phyloP scores from a whole-genome alignment of 2,329 filamentous ascomycete genomes.

The Fusarium sacchari region DNA sequence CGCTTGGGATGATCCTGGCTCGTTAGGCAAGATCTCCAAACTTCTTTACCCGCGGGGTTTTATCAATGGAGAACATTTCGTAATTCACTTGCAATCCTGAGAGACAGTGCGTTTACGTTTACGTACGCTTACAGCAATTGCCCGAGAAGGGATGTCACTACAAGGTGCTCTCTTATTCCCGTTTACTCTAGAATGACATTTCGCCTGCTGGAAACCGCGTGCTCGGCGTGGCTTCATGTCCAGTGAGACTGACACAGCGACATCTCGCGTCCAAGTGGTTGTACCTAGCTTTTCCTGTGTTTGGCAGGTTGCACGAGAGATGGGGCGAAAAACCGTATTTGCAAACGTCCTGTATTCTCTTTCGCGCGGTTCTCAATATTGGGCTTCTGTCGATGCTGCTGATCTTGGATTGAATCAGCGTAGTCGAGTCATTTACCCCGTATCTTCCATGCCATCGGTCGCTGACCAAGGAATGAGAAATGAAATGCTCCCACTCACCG shows the following conservation, averaged over 20 bases:
- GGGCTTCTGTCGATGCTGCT: background rate
- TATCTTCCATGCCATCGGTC: background rate
- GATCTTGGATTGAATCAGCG: constrained; percentile 16
- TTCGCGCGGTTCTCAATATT: background rate
- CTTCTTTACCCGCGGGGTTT: constrained; percentile 17
- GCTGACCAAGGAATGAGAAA: constrained; percentile 22
- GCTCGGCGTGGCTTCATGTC: constrained; percentile 6
- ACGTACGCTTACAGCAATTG: background rate
- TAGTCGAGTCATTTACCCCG: constrained; percentile 22
- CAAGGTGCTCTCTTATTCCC: background rate
- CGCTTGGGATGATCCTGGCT: constrained; percentile 16
- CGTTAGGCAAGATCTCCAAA: constrained; percentile 12
- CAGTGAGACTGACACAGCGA: constrained; percentile 31
- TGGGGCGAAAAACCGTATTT: constrained; percentile 7
- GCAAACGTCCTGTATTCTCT: background rate
- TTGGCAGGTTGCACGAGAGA: constrained; percentile 33
- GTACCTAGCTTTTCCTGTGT: constrained; percentile 13
- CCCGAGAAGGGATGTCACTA: background rate
- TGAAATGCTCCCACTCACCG: constrained; percentile 1
- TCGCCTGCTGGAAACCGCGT: background rate
- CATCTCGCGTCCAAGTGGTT: constrained; percentile 7
- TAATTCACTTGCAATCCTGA: background rate
- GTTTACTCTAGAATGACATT: constrained; percentile 6
- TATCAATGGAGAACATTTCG: background rate
- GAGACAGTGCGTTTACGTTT: background rate